Conservation (phyloP, 2,329 filamentous ascomycete species). For the Ophiostoma pallidulum region DNA sequence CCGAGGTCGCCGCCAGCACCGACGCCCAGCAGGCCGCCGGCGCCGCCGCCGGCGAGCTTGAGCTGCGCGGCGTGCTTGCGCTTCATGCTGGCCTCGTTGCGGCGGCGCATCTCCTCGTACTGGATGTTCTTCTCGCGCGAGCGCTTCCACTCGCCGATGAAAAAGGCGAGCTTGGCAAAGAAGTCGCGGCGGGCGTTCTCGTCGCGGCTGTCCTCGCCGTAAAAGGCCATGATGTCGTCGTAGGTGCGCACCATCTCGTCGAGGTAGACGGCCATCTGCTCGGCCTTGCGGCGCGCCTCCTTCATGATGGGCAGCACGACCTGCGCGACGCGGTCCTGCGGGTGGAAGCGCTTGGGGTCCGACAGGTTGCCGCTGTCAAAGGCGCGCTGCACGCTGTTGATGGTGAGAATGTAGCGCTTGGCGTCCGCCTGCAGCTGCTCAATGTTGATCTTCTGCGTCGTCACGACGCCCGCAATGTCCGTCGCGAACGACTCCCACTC, state of each 20-base stretch:
- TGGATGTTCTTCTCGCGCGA: slow-evolving; percentile 84
- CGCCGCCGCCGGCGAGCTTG: slow-evolving; percentile 38
- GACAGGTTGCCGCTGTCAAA: slow-evolving; percentile 90
- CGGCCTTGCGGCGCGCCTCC: slow-evolving; percentile 87
- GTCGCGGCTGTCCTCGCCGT: slow-evolving; percentile 85
- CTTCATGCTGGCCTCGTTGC: slow-evolving; percentile 87
- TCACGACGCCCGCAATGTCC: slow-evolving; percentile 72
- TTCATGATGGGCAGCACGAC: slow-evolving; percentile 93
- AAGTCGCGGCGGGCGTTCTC: slow-evolving; percentile 92
- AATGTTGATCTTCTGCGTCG: slow-evolving; percentile 83
- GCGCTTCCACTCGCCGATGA: slow-evolving; percentile 92
- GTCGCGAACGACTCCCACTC: slow-evolving; percentile 86
- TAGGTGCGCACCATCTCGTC: slow-evolving; percentile 88
- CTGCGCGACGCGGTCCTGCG: slow-evolving; percentile 87
- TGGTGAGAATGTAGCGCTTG: slow-evolving; percentile 86
- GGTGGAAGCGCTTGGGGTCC: slow-evolving; percentile 95
- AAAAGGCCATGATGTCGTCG: slow-evolving; percentile 93
- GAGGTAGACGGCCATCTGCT: slow-evolving; percentile 87
- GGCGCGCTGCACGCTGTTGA: slow-evolving; percentile 86
- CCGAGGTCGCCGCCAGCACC: slow-evolving; percentile 28
- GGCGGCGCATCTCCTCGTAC: slow-evolving; percentile 70
- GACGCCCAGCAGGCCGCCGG: slow-evolving; percentile 31
- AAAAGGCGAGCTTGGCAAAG: slow-evolving; percentile 84
- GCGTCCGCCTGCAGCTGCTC: slow-evolving; percentile 84
- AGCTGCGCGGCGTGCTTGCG: slow-evolving; percentile 69